Evolutionary conservation across 345 rosid genomes (phyloP).

Genomic region (Sisymbrium altissimum): DNA sequence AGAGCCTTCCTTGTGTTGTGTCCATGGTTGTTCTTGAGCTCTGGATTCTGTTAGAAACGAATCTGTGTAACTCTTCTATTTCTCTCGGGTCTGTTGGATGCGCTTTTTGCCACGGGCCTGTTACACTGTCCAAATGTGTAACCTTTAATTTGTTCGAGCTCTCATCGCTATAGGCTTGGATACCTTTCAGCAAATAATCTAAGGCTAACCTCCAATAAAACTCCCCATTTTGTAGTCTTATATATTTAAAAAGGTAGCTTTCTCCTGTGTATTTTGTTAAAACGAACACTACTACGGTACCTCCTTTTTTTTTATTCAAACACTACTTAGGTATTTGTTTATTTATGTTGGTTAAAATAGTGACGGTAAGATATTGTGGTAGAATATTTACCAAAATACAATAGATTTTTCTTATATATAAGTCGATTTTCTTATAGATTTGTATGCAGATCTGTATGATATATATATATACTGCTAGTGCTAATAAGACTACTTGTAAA

Average conservation of each 20-base stretch:
- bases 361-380: not conserved
- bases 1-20: not conserved
- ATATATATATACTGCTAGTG: not conserved
- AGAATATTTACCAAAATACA: not conserved
- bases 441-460: not conserved
- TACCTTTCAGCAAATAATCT: not conserved
- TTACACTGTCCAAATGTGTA: not conserved
- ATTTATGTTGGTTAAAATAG: not conserved
- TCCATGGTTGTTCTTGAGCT: not conserved
- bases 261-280: not conserved
- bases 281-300: not conserved
- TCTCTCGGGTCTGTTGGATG: not conserved
- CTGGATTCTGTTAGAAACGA: not conserved
- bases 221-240: no score
- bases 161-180: not conserved
- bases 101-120: not conserved
- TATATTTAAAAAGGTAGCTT: no score
- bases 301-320: no score
- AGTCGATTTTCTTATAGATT: not conserved
- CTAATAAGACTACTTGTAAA: not conserved
- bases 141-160: not conserved
- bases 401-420: not conserved
- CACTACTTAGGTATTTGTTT: no score
- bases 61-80: not conserved
- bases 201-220: not conserved